These are phyloP conservation scores for Papiliotrema fonsecae DNA, from an alignment of 1,284 basidiomycete species.

Conservation along the genomic window DNA sequence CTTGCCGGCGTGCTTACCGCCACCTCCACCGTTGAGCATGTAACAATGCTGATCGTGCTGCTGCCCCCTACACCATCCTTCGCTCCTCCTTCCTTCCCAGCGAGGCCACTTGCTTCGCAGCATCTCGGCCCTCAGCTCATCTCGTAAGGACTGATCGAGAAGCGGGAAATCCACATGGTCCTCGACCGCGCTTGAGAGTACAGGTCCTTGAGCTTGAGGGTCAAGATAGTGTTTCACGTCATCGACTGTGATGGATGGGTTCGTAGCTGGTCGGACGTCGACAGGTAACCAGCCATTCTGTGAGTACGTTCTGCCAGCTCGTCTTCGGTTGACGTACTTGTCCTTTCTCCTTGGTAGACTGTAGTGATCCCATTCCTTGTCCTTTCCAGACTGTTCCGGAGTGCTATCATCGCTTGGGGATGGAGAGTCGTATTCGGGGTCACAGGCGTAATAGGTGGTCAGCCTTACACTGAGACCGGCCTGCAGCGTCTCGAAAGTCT, in stretches of 20 bases:
- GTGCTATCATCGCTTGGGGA: neutral
- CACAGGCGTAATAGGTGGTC: constrained; percentile 9
- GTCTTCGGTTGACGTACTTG: neutral
- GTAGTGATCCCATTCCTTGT: constrained; percentile 12
- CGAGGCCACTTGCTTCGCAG: neutral
- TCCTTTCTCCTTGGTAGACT: neutral
- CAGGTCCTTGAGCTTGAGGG: neutral
- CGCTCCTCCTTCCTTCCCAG: neutral
- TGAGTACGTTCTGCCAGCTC: neutral
- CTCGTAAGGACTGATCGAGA: neutral
- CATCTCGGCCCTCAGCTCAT: neutral
- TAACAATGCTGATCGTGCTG: neutral
- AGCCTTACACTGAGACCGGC: constrained; percentile 8
- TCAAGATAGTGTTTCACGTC: neutral
- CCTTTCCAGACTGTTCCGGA: neutral
- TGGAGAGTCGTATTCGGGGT: too few species aligned
- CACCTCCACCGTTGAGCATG: constrained; percentile 8
- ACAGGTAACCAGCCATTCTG: neutral
- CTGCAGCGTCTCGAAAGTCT: constrained; percentile 11
- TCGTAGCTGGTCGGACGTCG: neutral
- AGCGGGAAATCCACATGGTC: neutral
- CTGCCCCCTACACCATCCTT: neutral
- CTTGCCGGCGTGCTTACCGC: constrained; percentile 12
- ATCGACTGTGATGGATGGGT: neutral
- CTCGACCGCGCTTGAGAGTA: neutral